Percentiles rank a stretch among this genome's conserved stretches.
Conservation (phyloP, 495 filamentous ascomycete genomes). For the Tuber microsphaerosporum region DNA sequence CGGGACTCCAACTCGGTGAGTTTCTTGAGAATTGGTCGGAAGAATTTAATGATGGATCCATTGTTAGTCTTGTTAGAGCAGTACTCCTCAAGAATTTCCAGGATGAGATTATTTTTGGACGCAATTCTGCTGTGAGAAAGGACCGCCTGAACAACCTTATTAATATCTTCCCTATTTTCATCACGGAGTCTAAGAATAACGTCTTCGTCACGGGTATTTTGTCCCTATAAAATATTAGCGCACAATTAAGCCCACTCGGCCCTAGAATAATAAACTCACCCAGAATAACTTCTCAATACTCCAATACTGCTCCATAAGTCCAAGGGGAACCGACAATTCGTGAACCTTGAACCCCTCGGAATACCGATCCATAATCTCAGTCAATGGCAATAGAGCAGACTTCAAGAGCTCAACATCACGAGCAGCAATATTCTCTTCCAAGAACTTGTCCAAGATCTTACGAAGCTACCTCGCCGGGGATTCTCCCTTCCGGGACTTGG, state of each 20-base stretch:
- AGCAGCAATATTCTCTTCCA: slow-evolving; percentile 73
- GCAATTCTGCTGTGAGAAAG: slow-evolving; percentile 87
- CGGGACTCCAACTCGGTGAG: slow-evolving; percentile 87
- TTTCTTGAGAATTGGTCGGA: slow-evolving; percentile 73
- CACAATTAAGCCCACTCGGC: background rate
- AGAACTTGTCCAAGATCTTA: slow-evolving; percentile 77
- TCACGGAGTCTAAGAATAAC: slow-evolving; percentile 90
- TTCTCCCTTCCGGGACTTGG: slow-evolving; percentile 66
- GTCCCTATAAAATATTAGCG: slow-evolving; percentile 45
- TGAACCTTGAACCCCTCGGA: slow-evolving; percentile 81
- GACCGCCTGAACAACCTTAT: slow-evolving; percentile 73
- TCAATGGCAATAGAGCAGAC: slow-evolving; percentile 66
- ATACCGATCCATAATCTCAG: slow-evolving; percentile 74
- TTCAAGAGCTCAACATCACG: slow-evolving; percentile 62
- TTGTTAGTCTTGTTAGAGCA: slow-evolving; percentile 85
- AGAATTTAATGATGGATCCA: slow-evolving; percentile 79
- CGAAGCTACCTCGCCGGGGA: slow-evolving; percentile 85
- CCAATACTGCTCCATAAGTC: slow-evolving; percentile 70
- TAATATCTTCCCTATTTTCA: slow-evolving; percentile 86
- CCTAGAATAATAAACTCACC: slow-evolving; percentile 14
- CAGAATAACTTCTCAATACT: slow-evolving; percentile 81
- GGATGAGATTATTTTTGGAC: slow-evolving; percentile 87
- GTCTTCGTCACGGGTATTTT: slow-evolving; percentile 81
- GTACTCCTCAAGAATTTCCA: slow-evolving; percentile 90
- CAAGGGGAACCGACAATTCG: slow-evolving; percentile 75